These are phyloP conservation scores for Oleoguttula mirabilis DNA, from an alignment of 495 filamentous ascomycete species.

Conservation along the genomic window DNA sequence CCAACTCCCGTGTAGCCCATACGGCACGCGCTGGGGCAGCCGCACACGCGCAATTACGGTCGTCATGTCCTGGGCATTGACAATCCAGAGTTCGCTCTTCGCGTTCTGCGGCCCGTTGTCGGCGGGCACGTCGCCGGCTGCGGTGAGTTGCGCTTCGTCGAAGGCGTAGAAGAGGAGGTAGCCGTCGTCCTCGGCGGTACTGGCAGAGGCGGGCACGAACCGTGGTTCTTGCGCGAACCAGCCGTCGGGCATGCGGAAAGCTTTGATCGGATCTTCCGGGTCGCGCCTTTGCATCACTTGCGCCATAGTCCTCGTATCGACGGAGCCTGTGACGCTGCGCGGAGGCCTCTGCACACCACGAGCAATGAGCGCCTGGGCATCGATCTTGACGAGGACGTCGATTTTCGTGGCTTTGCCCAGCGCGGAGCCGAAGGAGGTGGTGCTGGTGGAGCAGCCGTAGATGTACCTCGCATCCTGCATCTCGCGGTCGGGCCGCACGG, in stretches of 20 bases:
- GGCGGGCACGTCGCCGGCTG: conserved; percentile 10
- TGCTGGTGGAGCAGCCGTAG: conserved; percentile 44
- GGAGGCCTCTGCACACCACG: conserved; percentile 34
- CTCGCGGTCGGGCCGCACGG: conserved; percentile 36
- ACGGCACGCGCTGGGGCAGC: conserved; percentile 53
- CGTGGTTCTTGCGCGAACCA: conserved; percentile 53
- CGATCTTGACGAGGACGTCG: conserved; percentile 47
- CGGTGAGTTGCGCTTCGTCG: conserved; percentile 42
- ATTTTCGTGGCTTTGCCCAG: conserved; percentile 49
- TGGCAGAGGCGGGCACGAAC: conserved; percentile 41
- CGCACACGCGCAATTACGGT: conserved; percentile 41
- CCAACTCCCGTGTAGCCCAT: conserved; percentile 56
- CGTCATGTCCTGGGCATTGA: conserved; percentile 47
- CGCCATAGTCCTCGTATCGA: conserved; percentile 39
- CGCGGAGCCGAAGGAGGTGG: conserved; percentile 37
- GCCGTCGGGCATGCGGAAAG: conserved; percentile 44
- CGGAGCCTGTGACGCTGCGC: conserved; percentile 38
- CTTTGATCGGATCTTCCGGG: conserved; percentile 41
- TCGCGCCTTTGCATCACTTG: conserved; percentile 35
- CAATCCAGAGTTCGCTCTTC: conserved; percentile 51
- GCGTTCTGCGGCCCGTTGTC: conserved; percentile 21
- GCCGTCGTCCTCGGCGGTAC: conserved; percentile 43
- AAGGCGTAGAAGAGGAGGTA: conserved; percentile 52
- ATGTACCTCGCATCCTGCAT: conserved; percentile 45
- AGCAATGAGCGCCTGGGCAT: conserved; percentile 38